Conservation (phyloP, 768 basidiomycete species). For the Calocybe indica region DNA sequence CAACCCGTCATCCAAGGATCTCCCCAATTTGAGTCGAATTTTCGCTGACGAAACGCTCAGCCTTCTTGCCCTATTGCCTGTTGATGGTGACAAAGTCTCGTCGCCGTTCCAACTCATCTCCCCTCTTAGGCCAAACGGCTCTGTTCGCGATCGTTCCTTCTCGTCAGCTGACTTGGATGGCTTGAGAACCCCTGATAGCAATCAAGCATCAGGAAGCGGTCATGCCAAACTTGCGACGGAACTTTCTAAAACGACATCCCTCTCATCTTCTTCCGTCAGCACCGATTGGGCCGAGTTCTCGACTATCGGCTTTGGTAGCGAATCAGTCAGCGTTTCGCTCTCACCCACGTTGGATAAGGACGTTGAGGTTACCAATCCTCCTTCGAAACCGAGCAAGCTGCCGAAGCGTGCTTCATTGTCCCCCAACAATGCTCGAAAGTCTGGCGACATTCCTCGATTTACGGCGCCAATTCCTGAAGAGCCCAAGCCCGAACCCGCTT, state of each 20-base stretch:
- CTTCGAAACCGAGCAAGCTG: conserved; percentile 21
- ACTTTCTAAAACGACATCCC: conserved; percentile 16
- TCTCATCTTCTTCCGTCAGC: conserved; percentile 16
- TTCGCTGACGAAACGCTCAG: conserved; percentile 68
- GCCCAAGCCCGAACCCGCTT: conserved; percentile 20
- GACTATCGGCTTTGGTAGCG: conserved; percentile 43
- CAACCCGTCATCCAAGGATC: conserved; percentile 26
- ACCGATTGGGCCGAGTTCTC: conserved; percentile 71
- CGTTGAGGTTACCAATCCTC: conserved; percentile 26
- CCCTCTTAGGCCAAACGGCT: background rate
- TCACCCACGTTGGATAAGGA: conserved; percentile 6
- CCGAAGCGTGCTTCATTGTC: conserved; percentile 15
- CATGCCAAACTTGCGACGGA: conserved; percentile 25
- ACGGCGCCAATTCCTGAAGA: conserved; percentile 8
- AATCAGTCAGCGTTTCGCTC: too few species aligned
- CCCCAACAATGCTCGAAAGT: conserved; percentile 19
- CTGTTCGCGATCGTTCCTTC: conserved; percentile 24
- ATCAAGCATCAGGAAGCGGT: conserved; percentile 12
- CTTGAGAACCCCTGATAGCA: conserved; percentile 6
- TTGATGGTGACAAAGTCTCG: conserved; percentile 17
- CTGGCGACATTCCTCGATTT: conserved; percentile 16
- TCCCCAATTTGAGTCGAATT: conserved; percentile 40
- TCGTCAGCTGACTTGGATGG: conserved; percentile 19
- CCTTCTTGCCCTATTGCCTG: conserved; percentile 43
- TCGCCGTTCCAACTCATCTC: too few species aligned